These are phyloP conservation scores for Mucor indicus DNA, from an alignment of 371 early-diverging fungal genomes.

Conservation along the genomic window DNA sequence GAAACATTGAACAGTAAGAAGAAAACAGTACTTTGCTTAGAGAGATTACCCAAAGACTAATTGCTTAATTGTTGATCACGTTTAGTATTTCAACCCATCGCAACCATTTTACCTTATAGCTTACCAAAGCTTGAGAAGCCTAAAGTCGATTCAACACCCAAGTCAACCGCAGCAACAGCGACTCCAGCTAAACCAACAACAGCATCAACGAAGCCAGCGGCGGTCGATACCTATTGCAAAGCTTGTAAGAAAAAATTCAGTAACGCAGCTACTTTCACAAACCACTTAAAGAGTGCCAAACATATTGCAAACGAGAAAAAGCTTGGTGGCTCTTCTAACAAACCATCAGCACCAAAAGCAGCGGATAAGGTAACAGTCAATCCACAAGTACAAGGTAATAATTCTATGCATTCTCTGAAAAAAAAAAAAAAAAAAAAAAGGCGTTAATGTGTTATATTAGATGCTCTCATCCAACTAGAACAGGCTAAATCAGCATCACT, in stretches of 20 bases:
- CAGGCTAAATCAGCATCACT: neutral
- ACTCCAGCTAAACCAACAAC: neutral
- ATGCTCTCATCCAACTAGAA: too few species aligned
- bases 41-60: too few species aligned
- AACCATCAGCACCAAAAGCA: neutral
- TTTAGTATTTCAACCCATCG: conserved; percentile 13
- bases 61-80: too few species aligned
- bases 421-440: too few species aligned
- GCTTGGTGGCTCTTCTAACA: neutral
- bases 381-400: conserved; percentile 19
- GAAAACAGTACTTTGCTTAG: too few species aligned
- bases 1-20: too few species aligned
- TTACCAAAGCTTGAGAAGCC: conserved; percentile 1
- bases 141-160: neutral
- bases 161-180: neutral
- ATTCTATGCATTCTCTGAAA: too few species aligned
- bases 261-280: conserved; percentile 31
- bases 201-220: conserved; percentile 1
- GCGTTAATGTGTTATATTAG: too few species aligned
- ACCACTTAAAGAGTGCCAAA: conserved; percentile 45
- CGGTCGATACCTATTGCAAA: conserved; percentile 33
- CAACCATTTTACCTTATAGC: conserved; percentile 6
- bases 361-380: conserved; percentile 2
- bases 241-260: conserved; percentile 46
- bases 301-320: conserved; percentile 42